A percentile compares a stretch with the other conserved stretches of the same genome.
Conservation (phyloP, 495 filamentous ascomycete species). For the Aspergillus taichungensis region DNA sequence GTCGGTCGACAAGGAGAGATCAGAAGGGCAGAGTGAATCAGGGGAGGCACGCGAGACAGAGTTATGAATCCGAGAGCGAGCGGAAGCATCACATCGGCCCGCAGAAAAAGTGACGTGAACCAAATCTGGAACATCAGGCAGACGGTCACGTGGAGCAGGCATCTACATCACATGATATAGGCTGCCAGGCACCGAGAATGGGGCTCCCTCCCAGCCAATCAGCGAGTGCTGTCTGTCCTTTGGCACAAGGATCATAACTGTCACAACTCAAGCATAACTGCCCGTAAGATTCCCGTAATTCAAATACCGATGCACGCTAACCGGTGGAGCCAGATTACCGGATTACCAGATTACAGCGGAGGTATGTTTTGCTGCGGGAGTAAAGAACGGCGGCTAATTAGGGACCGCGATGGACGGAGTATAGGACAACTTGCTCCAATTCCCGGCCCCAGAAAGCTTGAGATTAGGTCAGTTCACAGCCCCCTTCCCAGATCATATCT, state of each 20-base stretch:
- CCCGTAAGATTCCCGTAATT: conserved; percentile 4
- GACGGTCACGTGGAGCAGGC: conserved; percentile 6
- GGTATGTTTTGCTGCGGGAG: no score
- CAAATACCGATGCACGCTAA: not conserved
- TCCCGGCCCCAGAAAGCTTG: no score
- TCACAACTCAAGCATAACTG: conserved; percentile 3
- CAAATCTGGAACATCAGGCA: conserved; percentile 8
- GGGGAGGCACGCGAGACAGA: not conserved
- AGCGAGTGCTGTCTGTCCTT: conserved; percentile 32
- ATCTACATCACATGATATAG: conserved; percentile 16
- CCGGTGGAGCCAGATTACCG: no score
- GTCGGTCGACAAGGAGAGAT: not conserved
- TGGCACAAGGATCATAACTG: conserved; percentile 16
- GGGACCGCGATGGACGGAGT: no score
- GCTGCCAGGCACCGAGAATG: conserved; percentile 4
- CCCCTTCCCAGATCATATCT: no score
- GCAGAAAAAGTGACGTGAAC: conserved; percentile 23
- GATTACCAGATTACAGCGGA: no score
- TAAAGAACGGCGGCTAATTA: no score
- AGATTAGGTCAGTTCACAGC: no score
- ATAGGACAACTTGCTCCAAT: no score
- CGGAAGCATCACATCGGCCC: not conserved
- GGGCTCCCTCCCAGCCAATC: conserved; percentile 19
- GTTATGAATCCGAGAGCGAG: not conserved
- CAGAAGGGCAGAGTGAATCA: not conserved